A percentile compares a stretch with the other conserved stretches of the same genome.
These are phyloP conservation scores for Oryza rufipogon DNA, from an alignment of 176 grass and related monocot genomes.

Conservation along the genomic window DNA sequence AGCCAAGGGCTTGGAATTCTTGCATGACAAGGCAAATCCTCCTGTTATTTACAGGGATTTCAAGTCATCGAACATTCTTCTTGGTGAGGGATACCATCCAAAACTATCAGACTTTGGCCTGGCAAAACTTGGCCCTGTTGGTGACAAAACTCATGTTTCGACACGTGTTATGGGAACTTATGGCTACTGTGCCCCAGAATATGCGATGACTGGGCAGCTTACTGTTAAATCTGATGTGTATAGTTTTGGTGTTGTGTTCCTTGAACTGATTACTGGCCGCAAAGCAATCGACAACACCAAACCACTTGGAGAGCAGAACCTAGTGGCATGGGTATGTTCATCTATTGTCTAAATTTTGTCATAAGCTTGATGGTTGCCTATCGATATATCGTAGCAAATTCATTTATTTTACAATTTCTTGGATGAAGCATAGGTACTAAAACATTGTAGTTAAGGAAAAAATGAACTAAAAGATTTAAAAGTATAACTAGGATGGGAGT, in stretches of 20 bases:
- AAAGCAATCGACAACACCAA: slow-evolving; percentile 88
- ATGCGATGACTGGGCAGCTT: slow-evolving; percentile 92
- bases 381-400: slow-evolving; percentile 3
- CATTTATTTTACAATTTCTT: slow-evolving; percentile 7
- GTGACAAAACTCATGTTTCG: slow-evolving; percentile 93
- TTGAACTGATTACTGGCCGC: slow-evolving; percentile 87
- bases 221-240: slow-evolving; percentile 93
- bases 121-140: slow-evolving; percentile 89
- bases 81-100: slow-evolving; percentile 74
- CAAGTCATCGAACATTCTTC: slow-evolving; percentile 95
- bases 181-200: slow-evolving; percentile 92
- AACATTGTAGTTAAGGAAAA: background rate
- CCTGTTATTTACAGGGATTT: slow-evolving; percentile 93
- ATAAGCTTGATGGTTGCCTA: background rate
- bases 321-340: slow-evolving; percentile 86
- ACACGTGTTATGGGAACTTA: slow-evolving; percentile 94
- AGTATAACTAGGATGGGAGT: slow-evolving; percentile 21
- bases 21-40: slow-evolving; percentile 87
- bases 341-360: slow-evolving; percentile 36
- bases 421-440: background rate
- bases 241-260: slow-evolving; percentile 92
- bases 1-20: slow-evolving; percentile 85
- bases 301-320: slow-evolving; percentile 74
- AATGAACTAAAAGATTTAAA: slow-evolving; percentile 1
- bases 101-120: slow-evolving; percentile 92